Base-by-base conservation (phyloP, 768 basidiomycete species). In the Lentinula raphanica region DNA sequence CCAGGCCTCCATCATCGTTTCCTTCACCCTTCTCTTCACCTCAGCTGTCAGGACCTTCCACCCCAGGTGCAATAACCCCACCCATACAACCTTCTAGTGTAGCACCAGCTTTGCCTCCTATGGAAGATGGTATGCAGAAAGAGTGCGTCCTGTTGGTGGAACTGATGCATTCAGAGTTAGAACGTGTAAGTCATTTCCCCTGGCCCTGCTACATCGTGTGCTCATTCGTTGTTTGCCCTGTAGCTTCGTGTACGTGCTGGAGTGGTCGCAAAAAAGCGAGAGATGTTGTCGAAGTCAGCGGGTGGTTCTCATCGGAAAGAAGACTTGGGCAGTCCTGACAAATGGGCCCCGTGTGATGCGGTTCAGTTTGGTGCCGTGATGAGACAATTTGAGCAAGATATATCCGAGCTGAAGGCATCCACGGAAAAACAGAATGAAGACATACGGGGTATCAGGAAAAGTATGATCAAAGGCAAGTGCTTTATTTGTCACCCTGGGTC, bases 111-210 rank as follows among this genome's bases (percentile, higher is more conserved):
- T 46, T 13, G 11, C 59, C 71, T 57, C 59, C 75, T 58, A 63
- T 79, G 60, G 79, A 84, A 59, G 79, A 83, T 55, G 85, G 86
- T 9, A 82, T 93, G 80, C 87, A 90, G 63, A 76, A 77, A 17
- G 85, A 92, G 65, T 86, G 86, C 61, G 63, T 67, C 2, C 46
- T 75, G 32, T 72, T 93, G 32, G 74, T 85, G 40, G 56, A 61
- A 1, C 70, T 67, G 12, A 67, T 90, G 39, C 66, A 61, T 2
- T 74, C 71, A 36, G 88, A 91, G 59, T 69, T 94, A 0, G 72
- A 81, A 25, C 71, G 76, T 39, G 92, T 92, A 66, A 64, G 85
- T 75, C 39, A 48, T n/a, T 40, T 32, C 57, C 45, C 57, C 40
- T n/a, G n/a, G 56, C 44, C 3, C 35, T 58, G 56, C 25, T 27